A percentile compares a stretch with the other conserved stretches of the same genome.
phyloP scores from a whole-genome alignment of 2,329 filamentous ascomycete genomes.

The Colletotrichum ledebouriae region DNA sequence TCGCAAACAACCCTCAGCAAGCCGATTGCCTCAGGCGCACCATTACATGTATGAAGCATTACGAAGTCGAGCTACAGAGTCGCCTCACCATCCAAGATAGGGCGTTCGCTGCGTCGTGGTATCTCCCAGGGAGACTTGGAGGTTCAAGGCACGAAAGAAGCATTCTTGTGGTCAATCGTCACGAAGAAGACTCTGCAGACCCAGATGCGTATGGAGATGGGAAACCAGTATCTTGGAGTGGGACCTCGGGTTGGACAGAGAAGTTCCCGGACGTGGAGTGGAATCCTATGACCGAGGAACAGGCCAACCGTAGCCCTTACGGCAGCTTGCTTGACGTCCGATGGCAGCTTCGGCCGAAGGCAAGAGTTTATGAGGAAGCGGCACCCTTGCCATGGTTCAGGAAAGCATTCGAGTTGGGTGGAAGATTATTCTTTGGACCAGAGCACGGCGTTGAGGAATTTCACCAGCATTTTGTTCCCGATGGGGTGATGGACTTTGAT shows the following conservation, averaged over 20 bases:
- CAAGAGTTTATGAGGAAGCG: background rate
- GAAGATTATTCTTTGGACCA: too few relatives aligned
- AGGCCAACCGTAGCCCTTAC: too few relatives aligned
- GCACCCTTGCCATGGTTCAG: too few relatives aligned
- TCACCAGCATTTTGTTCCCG: too few relatives aligned
- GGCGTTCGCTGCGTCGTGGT: background rate
- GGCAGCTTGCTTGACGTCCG: too few relatives aligned
- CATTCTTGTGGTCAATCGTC: background rate
- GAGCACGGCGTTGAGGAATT: too few relatives aligned
- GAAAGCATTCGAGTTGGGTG: too few relatives aligned
- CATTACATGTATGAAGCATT: slow-evolving; percentile 10
- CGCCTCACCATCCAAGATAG: background rate
- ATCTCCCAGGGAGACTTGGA: background rate
- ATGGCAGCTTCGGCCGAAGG: too few relatives aligned
- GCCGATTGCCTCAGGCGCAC: background rate
- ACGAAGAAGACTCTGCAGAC: background rate
- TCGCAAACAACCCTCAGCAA: too few relatives aligned
- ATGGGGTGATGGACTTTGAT: too few relatives aligned
- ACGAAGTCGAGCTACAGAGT: slow-evolving; percentile 11
- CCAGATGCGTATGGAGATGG: too few relatives aligned
- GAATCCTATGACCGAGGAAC: background rate
- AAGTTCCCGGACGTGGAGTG: background rate
- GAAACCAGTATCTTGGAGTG: background rate
- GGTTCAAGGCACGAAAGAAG: background rate
- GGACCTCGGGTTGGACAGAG: background rate